A percentile compares a stretch with the other conserved stretches of the same genome.
These are phyloP conservation scores for Juglanconis sp. DNA, from an alignment of 2,329 filamentous ascomycete genomes.

Conservation along the genomic window DNA sequence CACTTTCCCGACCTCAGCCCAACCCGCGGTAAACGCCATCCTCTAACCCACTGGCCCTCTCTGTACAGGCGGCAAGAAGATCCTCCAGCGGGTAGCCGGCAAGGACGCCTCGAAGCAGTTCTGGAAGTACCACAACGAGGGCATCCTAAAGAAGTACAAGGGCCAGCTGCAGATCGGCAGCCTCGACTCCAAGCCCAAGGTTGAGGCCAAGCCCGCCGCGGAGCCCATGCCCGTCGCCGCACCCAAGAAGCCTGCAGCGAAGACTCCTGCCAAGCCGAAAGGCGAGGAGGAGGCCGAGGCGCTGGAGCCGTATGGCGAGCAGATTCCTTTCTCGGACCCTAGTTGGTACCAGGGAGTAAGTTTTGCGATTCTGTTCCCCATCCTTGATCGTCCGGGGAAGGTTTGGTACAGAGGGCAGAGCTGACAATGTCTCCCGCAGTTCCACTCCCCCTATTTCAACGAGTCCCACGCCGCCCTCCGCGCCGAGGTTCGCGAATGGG, in stretches of 20 bases:
- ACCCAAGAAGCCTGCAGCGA: slow-evolving; percentile 36
- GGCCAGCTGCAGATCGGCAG: slow-evolving; percentile 77
- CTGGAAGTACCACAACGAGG: slow-evolving; percentile 79
- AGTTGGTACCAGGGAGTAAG: slow-evolving; percentile 91
- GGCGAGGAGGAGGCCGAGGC: slow-evolving; percentile 59
- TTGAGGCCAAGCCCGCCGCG: slow-evolving; percentile 48
- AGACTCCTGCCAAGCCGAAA: slow-evolving; percentile 27
- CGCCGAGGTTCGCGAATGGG: slow-evolving; percentile 87
- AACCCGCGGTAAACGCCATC: too few species aligned
- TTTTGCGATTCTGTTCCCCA: slow-evolving; percentile 7
- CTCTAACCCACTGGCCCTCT: too few species aligned
- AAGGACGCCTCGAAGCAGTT: slow-evolving; percentile 67
- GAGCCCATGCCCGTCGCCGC: slow-evolving; percentile 52
- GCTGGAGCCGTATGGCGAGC: slow-evolving; percentile 78
- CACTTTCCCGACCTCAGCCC: background rate
- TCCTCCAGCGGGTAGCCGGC: slow-evolving; percentile 59
- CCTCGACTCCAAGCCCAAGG: slow-evolving; percentile 77
- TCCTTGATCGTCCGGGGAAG: background rate
- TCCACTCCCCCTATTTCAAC: slow-evolving; percentile 96
- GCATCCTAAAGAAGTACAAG: slow-evolving; percentile 84
- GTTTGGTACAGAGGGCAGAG: background rate
- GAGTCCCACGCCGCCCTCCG: slow-evolving; percentile 88
- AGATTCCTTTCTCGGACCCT: slow-evolving; percentile 89
- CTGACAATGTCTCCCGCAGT: slow-evolving; percentile 47
- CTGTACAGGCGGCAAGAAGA: slow-evolving; percentile 58